Evolutionary conservation across 177 flowering plant genomes (phyloP).

Genomic region (Vitis hybrid): DNA sequence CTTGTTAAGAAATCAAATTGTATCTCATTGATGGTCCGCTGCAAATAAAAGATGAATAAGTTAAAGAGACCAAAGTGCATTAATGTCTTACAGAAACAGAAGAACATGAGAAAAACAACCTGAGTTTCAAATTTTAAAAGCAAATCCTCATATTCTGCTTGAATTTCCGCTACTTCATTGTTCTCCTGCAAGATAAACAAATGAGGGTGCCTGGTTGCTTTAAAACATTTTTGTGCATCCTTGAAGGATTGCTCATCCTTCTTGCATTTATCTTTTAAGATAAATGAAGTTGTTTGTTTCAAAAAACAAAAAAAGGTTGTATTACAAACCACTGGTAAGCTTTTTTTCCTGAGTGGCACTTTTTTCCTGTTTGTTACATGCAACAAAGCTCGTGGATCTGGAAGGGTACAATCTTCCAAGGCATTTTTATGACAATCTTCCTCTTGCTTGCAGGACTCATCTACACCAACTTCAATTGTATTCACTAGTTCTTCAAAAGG

Average conservation of each 20-base stretch:
- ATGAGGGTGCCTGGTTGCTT: not conserved
- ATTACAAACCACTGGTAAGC: slow-evolving; percentile 42
- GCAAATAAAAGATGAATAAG: slow-evolving; percentile 12
- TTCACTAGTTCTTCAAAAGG: slow-evolving; percentile 70
- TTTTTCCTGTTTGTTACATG: slow-evolving; percentile 88
- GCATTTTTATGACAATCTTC: slow-evolving; percentile 19
- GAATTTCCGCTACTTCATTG: slow-evolving; percentile 43
- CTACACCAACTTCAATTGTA: slow-evolving; percentile 29
- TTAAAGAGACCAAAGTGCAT: not conserved
- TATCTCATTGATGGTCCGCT: slow-evolving; percentile 62
- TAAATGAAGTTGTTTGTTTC: no score
- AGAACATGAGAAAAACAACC: slow-evolving; percentile 34
- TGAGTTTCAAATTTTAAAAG: slow-evolving; percentile 58
- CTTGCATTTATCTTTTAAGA: no score
- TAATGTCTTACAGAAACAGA: slow-evolving; percentile 1
- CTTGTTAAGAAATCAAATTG: slow-evolving; percentile 53
- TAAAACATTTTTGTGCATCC: no score
- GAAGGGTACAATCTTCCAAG: slow-evolving; percentile 45
- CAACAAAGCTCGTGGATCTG: slow-evolving; percentile 64
- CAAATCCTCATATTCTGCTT: slow-evolving; percentile 71
- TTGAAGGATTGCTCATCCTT: no score
- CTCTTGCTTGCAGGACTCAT: slow-evolving; percentile 24
- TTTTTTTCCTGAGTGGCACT: slow-evolving; percentile 46
- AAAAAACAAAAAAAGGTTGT: not conserved
- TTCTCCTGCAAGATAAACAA: slow-evolving; percentile 42